Evolutionary conservation across 2,329 filamentous ascomycete species (phyloP).

Genomic region (Trichoderma pleuroti): DNA sequence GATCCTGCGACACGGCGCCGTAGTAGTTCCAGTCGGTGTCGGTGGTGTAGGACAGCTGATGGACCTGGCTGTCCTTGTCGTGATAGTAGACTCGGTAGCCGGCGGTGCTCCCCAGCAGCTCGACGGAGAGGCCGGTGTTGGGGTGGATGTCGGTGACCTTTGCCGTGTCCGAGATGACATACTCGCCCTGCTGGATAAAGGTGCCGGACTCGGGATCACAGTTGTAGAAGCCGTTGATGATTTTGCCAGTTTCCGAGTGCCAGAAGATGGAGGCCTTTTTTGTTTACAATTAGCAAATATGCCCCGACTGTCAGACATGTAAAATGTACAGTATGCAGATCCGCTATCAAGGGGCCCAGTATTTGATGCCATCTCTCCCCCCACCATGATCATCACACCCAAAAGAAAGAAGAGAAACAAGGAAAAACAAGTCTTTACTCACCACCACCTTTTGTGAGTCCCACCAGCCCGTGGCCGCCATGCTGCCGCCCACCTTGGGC

Average conservation of each 20-base stretch:
- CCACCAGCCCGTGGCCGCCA: conserved; percentile 14
- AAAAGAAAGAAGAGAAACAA: not conserved
- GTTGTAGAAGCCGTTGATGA: conserved; percentile 4
- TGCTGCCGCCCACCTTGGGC: not conserved
- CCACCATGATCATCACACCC: not conserved
- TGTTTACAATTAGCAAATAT: not conserved
- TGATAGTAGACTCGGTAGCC: conserved; percentile 10
- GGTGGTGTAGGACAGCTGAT: not conserved
- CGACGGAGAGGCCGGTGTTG: not conserved
- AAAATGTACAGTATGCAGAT: not conserved
- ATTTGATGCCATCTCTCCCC: not conserved
- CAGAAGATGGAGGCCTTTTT: conserved; percentile 7
- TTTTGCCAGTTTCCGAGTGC: not conserved
- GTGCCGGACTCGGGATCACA: not conserved
- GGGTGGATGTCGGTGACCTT: not conserved
- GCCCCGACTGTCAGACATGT: not conserved
- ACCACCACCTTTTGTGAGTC: not conserved
- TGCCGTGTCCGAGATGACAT: not conserved
- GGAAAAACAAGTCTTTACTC: not conserved
- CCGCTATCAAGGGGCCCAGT: not conserved
- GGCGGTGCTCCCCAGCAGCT: conserved; percentile 10
- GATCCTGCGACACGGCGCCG: conserved; percentile 10
- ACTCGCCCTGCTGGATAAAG: not conserved
- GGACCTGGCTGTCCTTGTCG: not conserved
- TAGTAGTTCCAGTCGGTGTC: not conserved